Evolutionary conservation across 805 yeast genomes (phyloP).

Genomic region (Barnettozyma siamensis): DNA sequence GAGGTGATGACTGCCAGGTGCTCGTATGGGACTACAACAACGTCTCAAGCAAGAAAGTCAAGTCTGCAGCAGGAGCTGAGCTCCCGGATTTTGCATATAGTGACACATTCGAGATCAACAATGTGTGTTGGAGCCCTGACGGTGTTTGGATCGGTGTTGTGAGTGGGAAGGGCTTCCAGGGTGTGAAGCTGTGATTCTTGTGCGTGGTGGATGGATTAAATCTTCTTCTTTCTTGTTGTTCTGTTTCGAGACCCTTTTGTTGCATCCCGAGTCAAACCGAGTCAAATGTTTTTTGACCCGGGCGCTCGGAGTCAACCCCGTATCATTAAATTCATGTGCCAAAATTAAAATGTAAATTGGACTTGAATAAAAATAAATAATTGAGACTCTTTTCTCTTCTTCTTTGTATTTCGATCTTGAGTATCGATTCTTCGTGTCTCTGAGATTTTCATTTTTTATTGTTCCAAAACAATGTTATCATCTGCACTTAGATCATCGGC

Average conservation of each 20-base stretch:
- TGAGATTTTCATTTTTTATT: too few relatives aligned
- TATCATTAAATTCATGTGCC: not conserved
- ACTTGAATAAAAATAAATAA: too few relatives aligned
- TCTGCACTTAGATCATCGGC: not conserved
- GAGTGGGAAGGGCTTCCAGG: slow-evolving; percentile 32
- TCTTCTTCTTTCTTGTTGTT: too few relatives aligned
- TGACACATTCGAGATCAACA: slow-evolving; percentile 69
- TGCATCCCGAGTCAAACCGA: not conserved
- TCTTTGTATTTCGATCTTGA: not conserved
- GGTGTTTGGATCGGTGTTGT: slow-evolving; percentile 80
- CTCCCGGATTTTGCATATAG: slow-evolving; percentile 44
- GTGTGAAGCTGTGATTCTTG: slow-evolving; percentile 18
- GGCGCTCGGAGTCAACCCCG: not conserved
- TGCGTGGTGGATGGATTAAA: too few relatives aligned
- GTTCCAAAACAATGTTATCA: not conserved
- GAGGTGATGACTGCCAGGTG: slow-evolving; percentile 73
- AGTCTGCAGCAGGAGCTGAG: not conserved
- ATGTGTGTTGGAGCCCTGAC: slow-evolving; percentile 61
- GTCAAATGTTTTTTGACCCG: not conserved
- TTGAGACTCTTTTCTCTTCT: not conserved
- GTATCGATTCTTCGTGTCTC: not conserved
- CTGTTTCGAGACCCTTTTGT: not conserved
- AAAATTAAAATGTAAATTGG: too few relatives aligned
- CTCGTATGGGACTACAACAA: slow-evolving; percentile 54
- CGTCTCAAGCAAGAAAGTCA: not conserved